Percentiles rank a stretch among this genome's conserved stretches.
Evolutionary conservation across 179 eudicot genomes (phyloP).

Genomic region (Pouteria campechiana): DNA sequence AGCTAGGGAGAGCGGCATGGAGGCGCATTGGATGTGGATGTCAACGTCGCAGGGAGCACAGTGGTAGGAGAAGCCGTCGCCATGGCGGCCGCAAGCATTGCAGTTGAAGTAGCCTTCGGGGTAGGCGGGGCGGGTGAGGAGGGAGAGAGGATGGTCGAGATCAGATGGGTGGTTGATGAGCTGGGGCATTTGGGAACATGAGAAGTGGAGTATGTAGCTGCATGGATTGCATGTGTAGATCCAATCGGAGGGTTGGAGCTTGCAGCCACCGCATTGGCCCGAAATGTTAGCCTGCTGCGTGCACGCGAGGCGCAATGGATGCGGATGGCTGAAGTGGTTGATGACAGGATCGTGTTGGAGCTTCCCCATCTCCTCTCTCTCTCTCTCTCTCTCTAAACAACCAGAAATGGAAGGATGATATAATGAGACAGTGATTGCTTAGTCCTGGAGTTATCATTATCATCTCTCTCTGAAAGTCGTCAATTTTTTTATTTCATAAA

Average conservation of each 20-base stretch:
- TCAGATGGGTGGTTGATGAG: constrained; percentile 10
- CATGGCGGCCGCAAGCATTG: constrained; percentile 6
- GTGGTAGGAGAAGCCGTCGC: constrained; percentile 10
- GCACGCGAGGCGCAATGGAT: constrained; percentile 1
- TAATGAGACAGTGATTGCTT: too few relatives aligned
- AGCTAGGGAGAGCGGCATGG: constrained; percentile 8
- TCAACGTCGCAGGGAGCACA: constrained; percentile 5
- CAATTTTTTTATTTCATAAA: too few relatives aligned
- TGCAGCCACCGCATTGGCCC: constrained; percentile 5
- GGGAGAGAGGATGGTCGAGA: constrained; percentile 4
- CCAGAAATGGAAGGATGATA: too few relatives aligned
- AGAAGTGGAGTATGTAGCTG: constrained; percentile 13
- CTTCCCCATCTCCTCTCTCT: constrained; percentile 4
- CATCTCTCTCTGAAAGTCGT: too few relatives aligned
- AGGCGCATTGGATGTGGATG: constrained; percentile 7
- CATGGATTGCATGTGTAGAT: constrained; percentile 8
- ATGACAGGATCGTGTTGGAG: constrained; percentile 4
- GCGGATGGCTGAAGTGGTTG: constrained; percentile 17
- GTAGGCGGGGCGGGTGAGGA: constrained; percentile 4
- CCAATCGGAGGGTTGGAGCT: not conserved
- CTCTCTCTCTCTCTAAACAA: not conserved
- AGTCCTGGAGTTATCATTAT: too few relatives aligned
- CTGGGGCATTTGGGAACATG: constrained; percentile 10
- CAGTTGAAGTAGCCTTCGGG: constrained; percentile 8
- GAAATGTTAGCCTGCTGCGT: constrained; percentile 4